Evolutionary conservation across 352 stramenopile genomes (phyloP), one percentile per base, ranked within the genome.

Genomic region (Phytophthora boehmeriae): DNA sequence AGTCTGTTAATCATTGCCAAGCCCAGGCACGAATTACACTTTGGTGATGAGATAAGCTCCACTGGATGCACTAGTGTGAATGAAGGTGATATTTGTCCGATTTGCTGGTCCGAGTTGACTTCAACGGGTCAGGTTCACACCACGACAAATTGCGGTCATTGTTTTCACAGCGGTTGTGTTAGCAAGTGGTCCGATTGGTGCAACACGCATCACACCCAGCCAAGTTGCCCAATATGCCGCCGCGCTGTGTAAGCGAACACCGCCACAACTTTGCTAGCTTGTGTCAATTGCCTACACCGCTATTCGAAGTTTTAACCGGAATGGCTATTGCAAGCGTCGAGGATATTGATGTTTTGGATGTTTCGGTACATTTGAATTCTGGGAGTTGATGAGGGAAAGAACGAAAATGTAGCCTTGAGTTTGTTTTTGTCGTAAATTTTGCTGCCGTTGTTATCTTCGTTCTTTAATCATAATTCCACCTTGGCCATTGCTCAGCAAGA

Each of bases 391-490:
- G n/a, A n/a, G n/a, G n/a, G 25, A 8, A 30, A 30, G 25, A 30
- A 30, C 25, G 25, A 30, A 30, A 30, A 30, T 30, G 25, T 3
- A 30, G 6, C 25, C 6, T 60, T 48, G 75, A 85, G 36, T 85
- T 80, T 44, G n/a, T n/a, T n/a, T n/a, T n/a, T n/a, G n/a, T n/a
- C 25, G 75, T 82, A 0, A 85, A 66, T 42, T 73, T 70, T 25
- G 75, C 75, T 6, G 75, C 75, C 34, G 80, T 85, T 30, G n/a
- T n/a, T n/a, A n/a, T n/a, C n/a, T n/a, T n/a, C n/a, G n/a, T n/a
- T n/a, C n/a, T n/a, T n/a, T n/a, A n/a, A n/a, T n/a, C n/a, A n/a
- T n/a, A n/a, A n/a, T n/a, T n/a, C n/a, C n/a, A n/a, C n/a, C n/a
- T n/a, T n/a, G n/a, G n/a, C n/a, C n/a, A n/a, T n/a, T n/a, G n/a